These are phyloP conservation scores for Dendrobium catenatum DNA, from an alignment of 106 monocot genomes.

Conservation along the genomic window DNA sequence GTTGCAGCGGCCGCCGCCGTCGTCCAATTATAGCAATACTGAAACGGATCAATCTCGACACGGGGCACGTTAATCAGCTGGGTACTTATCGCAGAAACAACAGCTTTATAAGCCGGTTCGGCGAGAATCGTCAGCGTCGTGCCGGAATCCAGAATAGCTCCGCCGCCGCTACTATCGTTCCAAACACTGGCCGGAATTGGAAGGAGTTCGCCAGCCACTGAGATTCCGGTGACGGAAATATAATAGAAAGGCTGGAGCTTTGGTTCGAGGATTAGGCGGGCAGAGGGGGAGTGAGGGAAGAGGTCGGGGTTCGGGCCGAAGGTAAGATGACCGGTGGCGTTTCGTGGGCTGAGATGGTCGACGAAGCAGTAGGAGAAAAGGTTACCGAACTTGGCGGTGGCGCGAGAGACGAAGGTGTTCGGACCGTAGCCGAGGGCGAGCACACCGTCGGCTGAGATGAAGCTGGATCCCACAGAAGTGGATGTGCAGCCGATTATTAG, in stretches of 20 bases:
- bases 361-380: slow-evolving; percentile 94
- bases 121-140: slow-evolving; percentile 62
- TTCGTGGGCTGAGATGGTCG: slow-evolving; percentile 94
- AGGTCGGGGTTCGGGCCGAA: slow-evolving; percentile 44
- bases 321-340: slow-evolving; percentile 59
- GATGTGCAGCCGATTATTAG: slow-evolving; percentile 80
- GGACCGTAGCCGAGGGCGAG: slow-evolving; percentile 78
- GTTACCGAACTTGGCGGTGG: slow-evolving; percentile 41
- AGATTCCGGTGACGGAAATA: slow-evolving; percentile 45
- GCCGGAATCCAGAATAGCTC: slow-evolving; percentile 77
- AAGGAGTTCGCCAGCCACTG: slow-evolving; percentile 43
- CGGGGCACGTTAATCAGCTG: slow-evolving; percentile 20
- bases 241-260: slow-evolving; percentile 53
- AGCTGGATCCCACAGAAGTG: slow-evolving; percentile 38
- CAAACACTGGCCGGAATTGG: slow-evolving; percentile 42
- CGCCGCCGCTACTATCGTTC: slow-evolving; percentile 44
- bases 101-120: slow-evolving; percentile 58
- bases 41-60: slow-evolving; percentile 55
- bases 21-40: slow-evolving; percentile 73
- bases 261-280: slow-evolving; percentile 27
- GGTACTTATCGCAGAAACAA: slow-evolving; percentile 38
- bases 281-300: background rate
- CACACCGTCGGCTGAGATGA: slow-evolving; percentile 61
- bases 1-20: background rate
- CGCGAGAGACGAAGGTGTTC: slow-evolving; percentile 55